phyloP scores from a whole-genome alignment of 2,329 filamentous ascomycete species.

The Pseudogymnoascus sp. region DNA sequence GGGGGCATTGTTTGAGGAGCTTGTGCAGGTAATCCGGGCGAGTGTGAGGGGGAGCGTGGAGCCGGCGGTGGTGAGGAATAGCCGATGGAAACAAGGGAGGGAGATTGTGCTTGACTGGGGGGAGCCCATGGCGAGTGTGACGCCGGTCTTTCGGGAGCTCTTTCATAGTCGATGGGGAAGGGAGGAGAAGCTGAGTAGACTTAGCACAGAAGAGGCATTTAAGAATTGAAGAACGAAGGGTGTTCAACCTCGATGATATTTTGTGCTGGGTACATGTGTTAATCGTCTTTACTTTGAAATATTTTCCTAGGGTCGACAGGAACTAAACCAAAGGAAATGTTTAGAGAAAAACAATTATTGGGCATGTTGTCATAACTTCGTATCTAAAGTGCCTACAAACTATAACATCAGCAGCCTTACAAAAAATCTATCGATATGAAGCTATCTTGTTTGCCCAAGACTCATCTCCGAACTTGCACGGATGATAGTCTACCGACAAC shows the following conservation, averaged over 20 bases:
- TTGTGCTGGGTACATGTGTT: not conserved
- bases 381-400: not conserved
- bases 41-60: not conserved
- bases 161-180: not conserved
- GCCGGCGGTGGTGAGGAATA: constrained; percentile 3
- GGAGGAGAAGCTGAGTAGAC: not conserved
- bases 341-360: not conserved
- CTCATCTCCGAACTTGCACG: constrained; percentile 1
- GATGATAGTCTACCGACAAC: not conserved
- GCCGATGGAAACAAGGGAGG: not conserved
- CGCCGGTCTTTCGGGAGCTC: not conserved
- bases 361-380: not conserved
- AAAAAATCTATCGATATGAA: not conserved
- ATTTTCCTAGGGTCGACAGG: not conserved
- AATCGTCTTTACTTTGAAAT: not conserved
- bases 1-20: not conserved
- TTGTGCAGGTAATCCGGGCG: not conserved
- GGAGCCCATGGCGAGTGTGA: not conserved
- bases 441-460: not conserved
- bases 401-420: not conserved
- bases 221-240: not conserved
- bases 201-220: not conserved
- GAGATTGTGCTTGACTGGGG: constrained; percentile 3
- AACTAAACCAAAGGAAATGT: not conserved
- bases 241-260: not conserved